Evolutionary conservation across 345 rosid genomes (phyloP).

Genomic region (Murraya koenigii): DNA sequence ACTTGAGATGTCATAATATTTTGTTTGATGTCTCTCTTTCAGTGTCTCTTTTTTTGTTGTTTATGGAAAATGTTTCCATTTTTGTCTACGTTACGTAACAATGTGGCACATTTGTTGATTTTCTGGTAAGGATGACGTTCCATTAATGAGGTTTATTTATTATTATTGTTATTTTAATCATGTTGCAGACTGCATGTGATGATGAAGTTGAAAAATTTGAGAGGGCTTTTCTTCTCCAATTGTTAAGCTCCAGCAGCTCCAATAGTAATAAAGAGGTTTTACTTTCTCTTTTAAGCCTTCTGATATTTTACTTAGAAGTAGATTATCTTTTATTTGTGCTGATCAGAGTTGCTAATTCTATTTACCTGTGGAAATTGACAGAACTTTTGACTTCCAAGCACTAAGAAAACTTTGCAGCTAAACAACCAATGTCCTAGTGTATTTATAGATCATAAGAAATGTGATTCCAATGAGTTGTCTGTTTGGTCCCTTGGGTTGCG

Average conservation of each 20-base stretch:
- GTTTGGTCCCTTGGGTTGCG: background rate
- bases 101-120: background rate
- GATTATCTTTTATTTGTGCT: slow-evolving; percentile 2
- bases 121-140: background rate
- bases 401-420: background rate
- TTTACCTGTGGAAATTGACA: slow-evolving; percentile 2
- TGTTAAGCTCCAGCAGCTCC: slow-evolving; percentile 52
- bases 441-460: background rate
- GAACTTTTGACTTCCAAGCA: background rate
- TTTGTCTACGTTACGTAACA: background rate
- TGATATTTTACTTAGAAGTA: background rate
- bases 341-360: background rate
- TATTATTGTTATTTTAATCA: slow-evolving; percentile 6
- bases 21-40: background rate
- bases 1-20: background rate
- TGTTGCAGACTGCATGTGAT: slow-evolving; percentile 69
- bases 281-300: background rate
- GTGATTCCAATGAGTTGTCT: background rate
- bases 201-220: slow-evolving; percentile 70
- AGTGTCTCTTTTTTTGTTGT: background rate
- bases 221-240: slow-evolving; percentile 79
- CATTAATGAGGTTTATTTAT: slow-evolving; percentile 6
- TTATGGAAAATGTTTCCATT: background rate
- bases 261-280: slow-evolving; percentile 62
- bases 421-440: background rate